These are phyloP conservation scores for Peniophora sp. DNA, from an alignment of 1,284 basidiomycete genomes.

Conservation along the genomic window DNA sequence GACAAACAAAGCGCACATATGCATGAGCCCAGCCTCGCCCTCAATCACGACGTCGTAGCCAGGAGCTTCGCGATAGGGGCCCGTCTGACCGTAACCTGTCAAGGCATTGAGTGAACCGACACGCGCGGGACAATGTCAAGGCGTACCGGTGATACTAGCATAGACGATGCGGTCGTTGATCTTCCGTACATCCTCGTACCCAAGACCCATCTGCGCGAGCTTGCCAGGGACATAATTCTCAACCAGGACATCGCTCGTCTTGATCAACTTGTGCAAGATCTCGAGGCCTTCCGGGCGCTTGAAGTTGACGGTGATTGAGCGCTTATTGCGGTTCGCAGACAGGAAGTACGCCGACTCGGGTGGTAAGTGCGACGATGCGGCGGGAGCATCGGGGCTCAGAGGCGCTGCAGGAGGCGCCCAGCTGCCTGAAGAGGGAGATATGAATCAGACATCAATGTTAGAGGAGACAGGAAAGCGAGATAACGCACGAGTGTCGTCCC, in stretches of 20 bases:
- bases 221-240: conserved; percentile 87
- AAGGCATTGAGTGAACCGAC: not conserved
- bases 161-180: conserved; percentile 85
- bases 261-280: conserved; percentile 69
- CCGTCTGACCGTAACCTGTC: conserved; percentile 88
- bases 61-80: conserved; percentile 75
- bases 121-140: not conserved
- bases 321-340: conserved; percentile 83
- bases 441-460: not conserved
- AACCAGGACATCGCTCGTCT: conserved; percentile 77
- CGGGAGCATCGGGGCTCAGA: conserved; percentile 36
- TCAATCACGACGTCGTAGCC: conserved; percentile 92
- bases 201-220: conserved; percentile 76
- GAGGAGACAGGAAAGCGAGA: not conserved
- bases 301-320: conserved; percentile 84
- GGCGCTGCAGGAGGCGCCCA: conserved; percentile 80
- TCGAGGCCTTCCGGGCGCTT: conserved; percentile 74
- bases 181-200: conserved; percentile 75
- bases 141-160: conserved; percentile 80
- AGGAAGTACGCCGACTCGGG: conserved; percentile 94
- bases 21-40: conserved; percentile 90
- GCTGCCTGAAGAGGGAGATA: conserved; percentile 39
- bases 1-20: conserved; percentile 53
- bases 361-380: conserved; percentile 60
- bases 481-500: conserved; percentile 85